Conservation (phyloP, 2,329 filamentous ascomycete species). For the Oidium heveae region DNA sequence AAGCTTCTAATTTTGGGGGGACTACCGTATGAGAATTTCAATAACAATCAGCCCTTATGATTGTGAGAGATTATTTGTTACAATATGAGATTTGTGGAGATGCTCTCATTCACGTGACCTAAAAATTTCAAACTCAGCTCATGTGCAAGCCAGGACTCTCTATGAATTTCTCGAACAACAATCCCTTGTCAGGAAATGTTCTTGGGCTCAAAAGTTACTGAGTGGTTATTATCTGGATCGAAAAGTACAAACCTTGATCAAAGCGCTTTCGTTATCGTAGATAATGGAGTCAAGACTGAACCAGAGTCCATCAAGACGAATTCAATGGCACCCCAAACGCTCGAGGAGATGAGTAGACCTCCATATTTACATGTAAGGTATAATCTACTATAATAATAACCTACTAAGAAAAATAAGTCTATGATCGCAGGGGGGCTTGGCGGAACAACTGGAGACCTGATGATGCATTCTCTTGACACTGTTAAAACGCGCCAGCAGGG, state of each 20-base stretch:
- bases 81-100: no score
- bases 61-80: no score
- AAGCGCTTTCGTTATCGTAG: no score
- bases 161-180: background rate
- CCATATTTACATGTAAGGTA: conserved; percentile 36
- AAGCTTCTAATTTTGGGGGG: no score
- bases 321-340: conserved; percentile 11
- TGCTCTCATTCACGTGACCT: no score
- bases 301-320: background rate
- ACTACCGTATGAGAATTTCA: no score
- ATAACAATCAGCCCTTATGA: no score
- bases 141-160: no score
- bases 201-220: background rate
- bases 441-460: conserved; percentile 78
- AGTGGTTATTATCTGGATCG: no score
- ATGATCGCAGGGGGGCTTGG: conserved; percentile 91
- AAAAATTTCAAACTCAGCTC: no score
- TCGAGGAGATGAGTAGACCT: conserved; percentile 27
- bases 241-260: no score
- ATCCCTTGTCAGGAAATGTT: background rate
- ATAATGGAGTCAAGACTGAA: background rate
- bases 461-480: conserved; percentile 97
- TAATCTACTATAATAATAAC: background rate
- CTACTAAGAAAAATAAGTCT: conserved; percentile 26
- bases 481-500: conserved; percentile 97